Evolutionary conservation across 1,284 basidiomycete species (phyloP), one percentile per base, ranked within the genome.

Genomic region (Athelia psychrophila): DNA sequence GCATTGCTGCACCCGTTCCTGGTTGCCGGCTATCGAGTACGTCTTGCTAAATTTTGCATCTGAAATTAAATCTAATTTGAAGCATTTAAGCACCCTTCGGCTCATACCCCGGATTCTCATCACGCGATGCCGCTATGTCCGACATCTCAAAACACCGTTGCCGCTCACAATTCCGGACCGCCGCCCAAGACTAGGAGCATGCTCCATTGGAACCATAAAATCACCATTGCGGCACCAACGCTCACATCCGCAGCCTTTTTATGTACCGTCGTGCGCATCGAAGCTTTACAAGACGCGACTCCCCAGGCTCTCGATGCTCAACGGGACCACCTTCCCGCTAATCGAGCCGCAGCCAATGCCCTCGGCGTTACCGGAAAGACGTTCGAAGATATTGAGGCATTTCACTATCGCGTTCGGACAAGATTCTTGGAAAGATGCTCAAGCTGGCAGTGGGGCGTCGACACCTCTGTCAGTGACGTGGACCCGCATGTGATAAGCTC

Each of bases 141-240:
- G 27, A 57, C 60, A 2, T 30, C 27, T 30, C 54, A 64, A 20
- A 62, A 61, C 6, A 51, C 55, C 10, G 18, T 54, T 40, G 36
- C 54, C 19, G 35, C 53, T 9, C 58, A 59, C 46, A 65, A 61
- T 42, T 69, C 68, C 32, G 62, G 68, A 3, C 66, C 62, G 18
- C 52, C 65, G 9, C 66, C 71, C 15, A 58, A 63, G 10, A 53
- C 55, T 20, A 55, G 65, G 15, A 66, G 65, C 25, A 66, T 79
- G 45, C 55, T 56, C 6, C 74, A 80, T 56, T 77, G 72, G 55
- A 67, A 66, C 2, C 74, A 67, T 51, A 59, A 58, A 13, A 64
- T 80, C 35, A 60, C 57, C 16, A 54, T 80, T 20, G 64, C 68
- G 16, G 64, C 69, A 35, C 78, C 78, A 13, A 60, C 72, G 10